Conservation (phyloP, 805 yeast species). For the Vanderwaltozyma yarrowii region DNA sequence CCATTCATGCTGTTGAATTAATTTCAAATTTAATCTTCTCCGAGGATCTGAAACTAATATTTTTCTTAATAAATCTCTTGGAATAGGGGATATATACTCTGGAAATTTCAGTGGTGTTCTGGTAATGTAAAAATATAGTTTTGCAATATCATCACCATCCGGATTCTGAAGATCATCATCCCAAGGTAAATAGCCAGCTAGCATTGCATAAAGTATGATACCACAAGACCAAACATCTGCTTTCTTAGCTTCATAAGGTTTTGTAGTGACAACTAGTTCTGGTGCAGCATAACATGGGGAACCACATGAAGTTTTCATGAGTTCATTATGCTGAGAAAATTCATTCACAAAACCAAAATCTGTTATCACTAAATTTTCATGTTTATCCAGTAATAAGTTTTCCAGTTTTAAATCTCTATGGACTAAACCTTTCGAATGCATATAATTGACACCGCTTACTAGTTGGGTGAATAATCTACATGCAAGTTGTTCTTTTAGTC, state of each 20-base stretch:
- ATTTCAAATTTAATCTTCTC: constrained; percentile 56
- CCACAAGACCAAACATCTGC: constrained; percentile 98
- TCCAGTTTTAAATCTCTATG: constrained; percentile 90
- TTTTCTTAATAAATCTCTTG: constrained; percentile 80
- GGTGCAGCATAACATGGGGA: constrained; percentile 99
- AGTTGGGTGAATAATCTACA: constrained; percentile 85
- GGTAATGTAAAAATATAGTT: constrained; percentile 84
- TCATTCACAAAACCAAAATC: constrained; percentile 96
- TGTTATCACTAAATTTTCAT: constrained; percentile 74
- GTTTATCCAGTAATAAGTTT: constrained; percentile 73
- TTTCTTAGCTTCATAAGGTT: constrained; percentile 83
- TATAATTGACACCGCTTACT: constrained; percentile 87
- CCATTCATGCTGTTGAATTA: constrained; percentile 81
- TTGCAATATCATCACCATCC: constrained; percentile 88
- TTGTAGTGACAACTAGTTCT: constrained; percentile 78
- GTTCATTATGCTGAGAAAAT: constrained; percentile 45
- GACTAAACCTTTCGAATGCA: constrained; percentile 85
- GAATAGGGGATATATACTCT: constrained; percentile 80
- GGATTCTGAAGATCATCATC: constrained; percentile 97
- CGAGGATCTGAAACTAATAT: constrained; percentile 79
- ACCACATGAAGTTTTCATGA: constrained; percentile 93
- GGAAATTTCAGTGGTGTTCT: constrained; percentile 90
- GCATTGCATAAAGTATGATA: constrained; percentile 89
- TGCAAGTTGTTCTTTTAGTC: constrained; percentile 78
- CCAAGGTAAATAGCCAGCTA: constrained; percentile 93